Evolutionary conservation across 257 asterid genomes (phyloP), one percentile per base, ranked within the genome.

Genomic region (Paulownia fortunei): DNA sequence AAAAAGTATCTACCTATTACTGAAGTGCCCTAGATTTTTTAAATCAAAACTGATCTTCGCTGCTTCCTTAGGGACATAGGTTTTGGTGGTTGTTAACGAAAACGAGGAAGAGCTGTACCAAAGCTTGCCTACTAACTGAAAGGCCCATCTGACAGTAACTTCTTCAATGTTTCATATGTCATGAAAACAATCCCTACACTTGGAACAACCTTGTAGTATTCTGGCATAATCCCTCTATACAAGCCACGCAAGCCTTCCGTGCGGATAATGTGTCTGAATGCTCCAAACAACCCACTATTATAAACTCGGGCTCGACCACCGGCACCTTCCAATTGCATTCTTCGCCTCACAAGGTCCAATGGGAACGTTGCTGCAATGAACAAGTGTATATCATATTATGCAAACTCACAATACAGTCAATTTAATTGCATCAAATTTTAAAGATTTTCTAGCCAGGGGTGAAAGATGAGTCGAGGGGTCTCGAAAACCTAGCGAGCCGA

Each of bases 291-390:
- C 37, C 99, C 99, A 15, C 90, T 84, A 24, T 88, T 91, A 76
- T 94, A 94, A 16, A 94, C 94, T 10, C 92, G 92, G 60, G 98
- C 95, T 51, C 91, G 88, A 41, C 99, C 99, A 64, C 76, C 97
- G 72, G 84, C 97, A 83, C 99, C 98, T 85, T 94, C 99, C 84
- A 94, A 79, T 72, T 94, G 99, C 96, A 87, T 92, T 87, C 99
- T 90, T 81, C 99, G 86, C 76, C 99, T 91, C 87, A 94, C 96
- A 16, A 92, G 98, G 82, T 94, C 99, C 88, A 94, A 81, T 1
- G 98, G 98, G 67, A 92, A 94, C 60, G 97, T 92, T 54, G 87
- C 98, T 94, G 90, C 81, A 85, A 59, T 39, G 69, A 60, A 76
- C 13, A 52, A 58, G 8, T 47, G 21, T 30, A 52, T 3, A 32